phyloP scores from a whole-genome alignment of 176 grass and related monocot genomes.

The Carex littledalei region DNA sequence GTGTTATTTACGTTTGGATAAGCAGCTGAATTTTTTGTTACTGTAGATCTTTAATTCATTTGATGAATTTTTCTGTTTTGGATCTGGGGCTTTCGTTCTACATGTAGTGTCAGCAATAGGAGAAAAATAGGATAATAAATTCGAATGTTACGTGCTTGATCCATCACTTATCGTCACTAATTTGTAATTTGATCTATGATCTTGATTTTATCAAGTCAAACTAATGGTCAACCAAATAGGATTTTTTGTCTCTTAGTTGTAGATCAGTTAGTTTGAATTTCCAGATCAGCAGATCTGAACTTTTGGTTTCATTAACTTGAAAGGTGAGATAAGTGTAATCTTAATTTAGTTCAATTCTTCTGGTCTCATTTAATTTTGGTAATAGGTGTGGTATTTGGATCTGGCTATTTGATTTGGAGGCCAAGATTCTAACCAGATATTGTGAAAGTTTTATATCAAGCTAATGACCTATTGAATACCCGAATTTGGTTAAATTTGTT shows the following conservation, averaged over 20 bases:
- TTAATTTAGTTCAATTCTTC: too few species aligned
- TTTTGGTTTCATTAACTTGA: not conserved
- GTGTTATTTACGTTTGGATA: not conserved
- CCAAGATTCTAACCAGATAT: not conserved
- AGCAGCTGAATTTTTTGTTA: not conserved
- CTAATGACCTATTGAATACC: not conserved
- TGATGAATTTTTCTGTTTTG: conserved; percentile 10
- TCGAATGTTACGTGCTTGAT: not conserved
- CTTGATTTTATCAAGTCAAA: not conserved
- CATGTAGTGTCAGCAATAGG: not conserved
- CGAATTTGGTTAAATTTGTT: not conserved
- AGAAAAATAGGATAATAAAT: not conserved
- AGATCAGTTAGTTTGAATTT: not conserved
- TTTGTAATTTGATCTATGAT: not conserved
- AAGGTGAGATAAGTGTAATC: too few species aligned
- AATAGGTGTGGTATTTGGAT: not conserved
- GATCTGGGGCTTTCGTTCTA: not conserved
- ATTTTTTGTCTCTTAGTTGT: not conserved
- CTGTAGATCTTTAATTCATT: conserved; percentile 1
- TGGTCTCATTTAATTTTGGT: not conserved
- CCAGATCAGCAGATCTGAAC: not conserved
- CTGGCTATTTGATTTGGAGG: not conserved
- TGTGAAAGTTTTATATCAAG: not conserved
- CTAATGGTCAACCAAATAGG: not conserved
- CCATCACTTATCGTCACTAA: not conserved